Conservation (phyloP, 1,284 basidiomycete genomes). For the Fistulinella staudtii region DNA sequence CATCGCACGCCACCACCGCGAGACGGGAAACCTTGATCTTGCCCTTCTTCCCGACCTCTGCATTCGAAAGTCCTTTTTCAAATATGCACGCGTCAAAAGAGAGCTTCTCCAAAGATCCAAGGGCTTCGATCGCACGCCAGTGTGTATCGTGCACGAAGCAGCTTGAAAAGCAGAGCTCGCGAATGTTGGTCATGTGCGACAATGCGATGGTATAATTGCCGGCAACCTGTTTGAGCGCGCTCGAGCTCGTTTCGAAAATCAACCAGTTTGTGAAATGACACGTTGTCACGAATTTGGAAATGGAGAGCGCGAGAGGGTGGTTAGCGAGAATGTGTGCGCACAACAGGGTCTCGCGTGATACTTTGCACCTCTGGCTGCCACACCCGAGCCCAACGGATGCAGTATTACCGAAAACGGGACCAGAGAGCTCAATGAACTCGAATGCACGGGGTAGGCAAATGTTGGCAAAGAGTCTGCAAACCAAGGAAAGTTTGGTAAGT, state of each 20-base stretch:
- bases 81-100: constrained; percentile 7
- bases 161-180: constrained; percentile 6
- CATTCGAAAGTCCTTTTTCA: not conserved
- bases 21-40: constrained; percentile 10
- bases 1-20: not conserved
- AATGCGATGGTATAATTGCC: constrained; percentile 1
- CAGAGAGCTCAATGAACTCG: constrained; percentile 28
- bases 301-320: constrained; percentile 16
- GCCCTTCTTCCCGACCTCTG: not conserved
- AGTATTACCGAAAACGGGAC: not conserved
- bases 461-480: constrained; percentile 43
- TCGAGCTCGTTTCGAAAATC: not conserved
- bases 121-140: constrained; percentile 12
- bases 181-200: constrained; percentile 21
- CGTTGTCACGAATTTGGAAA: constrained; percentile 6
- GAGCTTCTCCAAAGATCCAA: constrained; percentile 14
- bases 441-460: constrained; percentile 37
- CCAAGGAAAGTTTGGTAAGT: constrained; percentile 35
- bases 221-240: not conserved
- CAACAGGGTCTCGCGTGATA: not conserved
- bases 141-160: constrained; percentile 5
- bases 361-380: not conserved
- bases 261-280: constrained; percentile 11
- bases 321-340: constrained; percentile 12
- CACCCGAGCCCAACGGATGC: not conserved